Conservation (phyloP, 768 basidiomycete species). For the Suillus luteus region DNA sequence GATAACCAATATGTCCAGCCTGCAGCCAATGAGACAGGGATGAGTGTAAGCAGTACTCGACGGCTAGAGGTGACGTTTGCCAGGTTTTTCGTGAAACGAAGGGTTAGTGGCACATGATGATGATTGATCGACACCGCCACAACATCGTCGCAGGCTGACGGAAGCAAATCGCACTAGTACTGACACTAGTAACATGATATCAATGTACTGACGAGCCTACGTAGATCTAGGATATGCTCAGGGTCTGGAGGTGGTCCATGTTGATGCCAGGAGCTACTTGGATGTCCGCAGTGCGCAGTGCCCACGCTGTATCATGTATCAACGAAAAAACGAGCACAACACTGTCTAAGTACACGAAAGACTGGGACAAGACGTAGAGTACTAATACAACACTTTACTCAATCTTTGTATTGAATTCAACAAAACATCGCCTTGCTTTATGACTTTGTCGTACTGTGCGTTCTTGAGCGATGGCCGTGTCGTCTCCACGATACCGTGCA, state of each 20-base stretch:
- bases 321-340: neutral
- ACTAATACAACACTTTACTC: conserved; percentile 79
- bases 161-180: neutral
- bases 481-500: conserved; percentile 92
- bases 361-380: conserved; percentile 1
- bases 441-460: conserved; percentile 89
- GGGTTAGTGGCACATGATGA: neutral
- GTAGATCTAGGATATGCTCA: neutral
- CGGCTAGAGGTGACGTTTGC: conserved; percentile 11
- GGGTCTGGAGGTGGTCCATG: neutral
- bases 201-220: neutral
- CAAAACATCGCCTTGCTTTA: conserved; percentile 89
- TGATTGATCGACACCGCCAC: too few relatives aligned
- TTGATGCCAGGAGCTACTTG: neutral
- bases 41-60: conserved; percentile 14
- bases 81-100: conserved; percentile 1
- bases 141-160: neutral
- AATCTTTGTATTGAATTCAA: conserved; percentile 85
- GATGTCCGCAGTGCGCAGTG: neutral
- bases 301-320: neutral
- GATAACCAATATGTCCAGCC: conserved; percentile 16
- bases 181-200: neutral
- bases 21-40: conserved; percentile 14
- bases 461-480: conserved; percentile 77
- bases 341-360: neutral